phyloP scores from a whole-genome alignment of 2,329 filamentous ascomycete species.

The Cordyceps tenuipes region DNA sequence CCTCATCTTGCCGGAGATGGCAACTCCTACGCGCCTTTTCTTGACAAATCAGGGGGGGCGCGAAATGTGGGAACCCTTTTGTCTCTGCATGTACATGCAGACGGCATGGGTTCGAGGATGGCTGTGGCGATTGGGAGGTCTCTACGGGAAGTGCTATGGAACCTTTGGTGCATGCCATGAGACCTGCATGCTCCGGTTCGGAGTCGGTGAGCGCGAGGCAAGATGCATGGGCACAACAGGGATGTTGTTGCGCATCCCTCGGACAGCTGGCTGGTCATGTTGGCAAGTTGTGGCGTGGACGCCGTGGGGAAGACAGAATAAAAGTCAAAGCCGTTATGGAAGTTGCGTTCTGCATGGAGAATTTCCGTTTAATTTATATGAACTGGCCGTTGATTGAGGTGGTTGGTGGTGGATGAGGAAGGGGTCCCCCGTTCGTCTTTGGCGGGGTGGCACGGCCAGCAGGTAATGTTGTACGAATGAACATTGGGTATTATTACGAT shows the following conservation, averaged over 20 bases:
- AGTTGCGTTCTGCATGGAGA: too few species aligned
- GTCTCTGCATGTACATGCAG: not conserved
- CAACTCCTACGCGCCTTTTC: not conserved
- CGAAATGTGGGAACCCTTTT: not conserved
- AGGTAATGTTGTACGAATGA: too few species aligned
- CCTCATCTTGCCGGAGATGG: not conserved
- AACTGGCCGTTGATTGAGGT: too few species aligned
- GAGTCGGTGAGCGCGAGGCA: constrained; percentile 2
- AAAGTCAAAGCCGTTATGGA: too few species aligned
- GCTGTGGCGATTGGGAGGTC: not conserved
- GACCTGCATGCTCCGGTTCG: not conserved
- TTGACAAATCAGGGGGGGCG: not conserved
- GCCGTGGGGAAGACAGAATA: too few species aligned
- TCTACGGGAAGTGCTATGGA: not conserved
- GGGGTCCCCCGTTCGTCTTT: too few species aligned
- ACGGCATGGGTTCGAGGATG: not conserved
- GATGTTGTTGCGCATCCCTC: not conserved
- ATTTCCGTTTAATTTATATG: too few species aligned
- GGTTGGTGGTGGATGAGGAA: too few species aligned
- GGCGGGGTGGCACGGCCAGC: too few species aligned
- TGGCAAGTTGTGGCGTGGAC: not conserved
- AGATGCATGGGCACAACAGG: not conserved
- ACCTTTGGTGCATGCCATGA: not conserved
- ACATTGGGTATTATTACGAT: too few species aligned
- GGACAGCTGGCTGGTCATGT: not conserved